Evolutionary conservation across 2,329 filamentous ascomycete species (phyloP), one percentile per base, ranked within the genome.

Genomic region (Trichoderma sp.): DNA sequence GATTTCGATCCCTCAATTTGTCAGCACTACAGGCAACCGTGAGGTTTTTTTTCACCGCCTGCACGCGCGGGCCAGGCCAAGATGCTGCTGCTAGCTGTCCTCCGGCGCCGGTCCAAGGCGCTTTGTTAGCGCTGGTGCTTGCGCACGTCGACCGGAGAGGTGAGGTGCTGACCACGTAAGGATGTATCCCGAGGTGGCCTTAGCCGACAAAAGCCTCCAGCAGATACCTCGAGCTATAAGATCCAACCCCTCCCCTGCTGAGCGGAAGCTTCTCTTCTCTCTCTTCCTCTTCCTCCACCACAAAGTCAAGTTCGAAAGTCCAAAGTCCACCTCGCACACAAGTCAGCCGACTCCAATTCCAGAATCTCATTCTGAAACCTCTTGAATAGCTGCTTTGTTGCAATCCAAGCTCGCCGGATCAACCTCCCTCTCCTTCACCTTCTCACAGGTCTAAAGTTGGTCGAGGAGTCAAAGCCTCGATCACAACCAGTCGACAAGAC

Each of bases 401-500:
- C 19, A 14, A 30, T 17, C n/a, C 54, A 55, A 17, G 7, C 12
- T 39, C 21, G 55, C 59, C 34, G 9, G 39, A 60, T 44, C 52
- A 43, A 26, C 12, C 19, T 39, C 54, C 65, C 54, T 57, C 45
- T 21, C 58, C 44, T 48, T 54, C 48, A 60, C 65, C 65, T 55
- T 63, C 24, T 21, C 44, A 56, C 58, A 58, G 58, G 51, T 47
- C 19, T 64, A 66, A 66, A 66, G 55, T 69, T 67, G 83, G 85
- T 85, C 85, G 84, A 85, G 83, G 76, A 72, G 64, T 69, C 68
- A 73, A 69, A 72, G 63, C 74, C 76, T 79, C 88, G 87, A 81
- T 90, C 88, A 81, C 79, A 71, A 69, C 75, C 75, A 79, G 78
- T 80, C 89, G 90, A 86, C 92, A 97, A 91, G 83, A 97, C 92